Evolutionary conservation across 106 monocot species (phyloP).

Genomic region (Dendrobium nobile): DNA sequence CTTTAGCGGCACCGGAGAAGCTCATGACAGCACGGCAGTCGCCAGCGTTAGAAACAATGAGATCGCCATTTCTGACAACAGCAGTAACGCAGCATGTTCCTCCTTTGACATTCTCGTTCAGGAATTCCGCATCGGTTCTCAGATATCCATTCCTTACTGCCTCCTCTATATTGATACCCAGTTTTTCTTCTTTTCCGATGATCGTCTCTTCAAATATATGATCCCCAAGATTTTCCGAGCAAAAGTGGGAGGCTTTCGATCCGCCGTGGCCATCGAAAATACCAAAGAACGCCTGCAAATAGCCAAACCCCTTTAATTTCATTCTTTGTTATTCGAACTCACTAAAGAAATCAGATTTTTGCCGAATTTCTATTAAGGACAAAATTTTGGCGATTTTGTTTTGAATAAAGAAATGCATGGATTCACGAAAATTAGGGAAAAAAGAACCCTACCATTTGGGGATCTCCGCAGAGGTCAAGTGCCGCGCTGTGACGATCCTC

Average conservation of each 20-base stretch:
- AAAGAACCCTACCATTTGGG: slow-evolving; percentile 44
- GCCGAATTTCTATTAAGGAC: too few relatives aligned
- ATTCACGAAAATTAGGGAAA: background rate
- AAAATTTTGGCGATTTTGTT: background rate
- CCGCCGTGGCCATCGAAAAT: slow-evolving; percentile 94
- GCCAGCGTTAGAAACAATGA: slow-evolving; percentile 81
- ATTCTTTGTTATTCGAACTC: background rate
- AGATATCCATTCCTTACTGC: slow-evolving; percentile 61
- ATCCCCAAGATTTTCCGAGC: slow-evolving; percentile 57
- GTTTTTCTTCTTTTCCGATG: slow-evolving; percentile 5
- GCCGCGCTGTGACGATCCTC: slow-evolving; percentile 62
- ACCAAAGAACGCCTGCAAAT: slow-evolving; percentile 77
- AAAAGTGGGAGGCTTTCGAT: slow-evolving; percentile 60
- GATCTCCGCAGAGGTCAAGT: slow-evolving; percentile 44
- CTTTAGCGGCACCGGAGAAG: slow-evolving; percentile 54
- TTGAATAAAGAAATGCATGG: background rate
- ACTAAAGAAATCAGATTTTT: background rate
- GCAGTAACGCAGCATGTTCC: slow-evolving; percentile 82
- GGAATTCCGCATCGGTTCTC: slow-evolving; percentile 61
- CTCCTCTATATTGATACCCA: slow-evolving; percentile 20
- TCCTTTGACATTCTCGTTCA: slow-evolving; percentile 39
- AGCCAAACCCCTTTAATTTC: background rate
- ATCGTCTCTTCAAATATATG: slow-evolving; percentile 25
- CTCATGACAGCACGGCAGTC: slow-evolving; percentile 91
- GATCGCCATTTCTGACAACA: slow-evolving; percentile 49